A percentile compares a stretch with the other conserved stretches of the same genome.
These are phyloP conservation scores for Cyberlindnera samutprakarnensis DNA, from an alignment of 805 yeast genomes.

Conservation along the genomic window DNA sequence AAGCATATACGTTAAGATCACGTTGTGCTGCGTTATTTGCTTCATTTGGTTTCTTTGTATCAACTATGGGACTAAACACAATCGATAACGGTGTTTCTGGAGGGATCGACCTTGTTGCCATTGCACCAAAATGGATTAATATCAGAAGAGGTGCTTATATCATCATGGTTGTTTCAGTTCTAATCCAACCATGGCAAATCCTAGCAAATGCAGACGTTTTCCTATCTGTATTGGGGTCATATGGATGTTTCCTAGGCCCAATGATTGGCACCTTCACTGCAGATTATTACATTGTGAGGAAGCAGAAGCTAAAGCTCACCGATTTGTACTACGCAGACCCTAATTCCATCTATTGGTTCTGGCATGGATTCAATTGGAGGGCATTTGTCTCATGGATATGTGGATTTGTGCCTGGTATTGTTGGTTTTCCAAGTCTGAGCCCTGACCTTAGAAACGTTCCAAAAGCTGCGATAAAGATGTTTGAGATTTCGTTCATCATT, in stretches of 20 bases:
- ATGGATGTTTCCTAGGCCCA: slow-evolving; percentile 37
- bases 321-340: slow-evolving; percentile 30
- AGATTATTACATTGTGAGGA: slow-evolving; percentile 30
- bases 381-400: slow-evolving; percentile 30
- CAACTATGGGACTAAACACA: slow-evolving; percentile 30
- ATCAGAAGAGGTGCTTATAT: slow-evolving; percentile 58
- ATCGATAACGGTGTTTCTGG: slow-evolving; percentile 39
- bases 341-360: slow-evolving; percentile 35
- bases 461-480: slow-evolving; percentile 20
- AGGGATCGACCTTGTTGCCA: slow-evolving; percentile 43
- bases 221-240: slow-evolving; percentile 16
- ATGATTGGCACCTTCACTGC: slow-evolving; percentile 31
- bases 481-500: slow-evolving; percentile 20
- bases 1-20: slow-evolving; percentile 28
- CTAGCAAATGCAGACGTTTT: slow-evolving; percentile 21
- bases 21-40: slow-evolving; percentile 44
- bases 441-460: slow-evolving; percentile 22
- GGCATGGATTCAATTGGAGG: slow-evolving; percentile 37
- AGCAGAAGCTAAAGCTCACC: slow-evolving; percentile 29
- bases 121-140: slow-evolving; percentile 47
- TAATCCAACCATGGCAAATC: slow-evolving; percentile 68
- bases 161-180: slow-evolving; percentile 61
- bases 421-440: slow-evolving; percentile 29
- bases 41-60: slow-evolving; percentile 25
- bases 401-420: slow-evolving; percentile 34